These are phyloP conservation scores for Orbilia quercus DNA, from an alignment of 2,329 filamentous ascomycete species.

Conservation along the genomic window DNA sequence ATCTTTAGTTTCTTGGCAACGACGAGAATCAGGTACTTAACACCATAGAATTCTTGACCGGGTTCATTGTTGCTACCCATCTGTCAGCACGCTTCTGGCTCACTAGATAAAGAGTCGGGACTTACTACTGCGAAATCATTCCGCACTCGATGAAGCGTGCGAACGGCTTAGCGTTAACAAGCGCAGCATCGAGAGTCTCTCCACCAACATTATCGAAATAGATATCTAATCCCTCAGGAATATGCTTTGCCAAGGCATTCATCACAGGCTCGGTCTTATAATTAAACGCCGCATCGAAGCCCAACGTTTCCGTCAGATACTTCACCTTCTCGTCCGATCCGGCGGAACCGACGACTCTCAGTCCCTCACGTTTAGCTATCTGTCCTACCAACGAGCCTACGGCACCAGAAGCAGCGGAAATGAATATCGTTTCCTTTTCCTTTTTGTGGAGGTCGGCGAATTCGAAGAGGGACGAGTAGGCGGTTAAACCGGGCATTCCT, in stretches of 20 bases:
- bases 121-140: constrained; percentile 84
- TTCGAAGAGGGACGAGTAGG: constrained; percentile 77
- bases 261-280: constrained; percentile 83
- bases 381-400: constrained; percentile 87
- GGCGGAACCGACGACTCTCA: constrained; percentile 82
- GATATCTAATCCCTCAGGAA: constrained; percentile 82
- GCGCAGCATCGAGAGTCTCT: constrained; percentile 76
- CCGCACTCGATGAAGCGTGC: constrained; percentile 75
- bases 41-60: constrained; percentile 70
- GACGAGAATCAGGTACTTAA: constrained; percentile 74
- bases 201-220: constrained; percentile 86
- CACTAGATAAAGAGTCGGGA: constrained; percentile 55
- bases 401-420: constrained; percentile 81
- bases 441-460: constrained; percentile 80
- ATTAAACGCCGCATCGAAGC: constrained; percentile 82
- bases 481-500: constrained; percentile 81
- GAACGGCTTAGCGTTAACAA: constrained; percentile 72
- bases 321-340: constrained; percentile 83
- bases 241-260: constrained; percentile 76
- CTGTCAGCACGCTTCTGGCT: not conserved
- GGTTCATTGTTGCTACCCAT: constrained; percentile 60
- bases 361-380: constrained; percentile 81
- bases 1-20: constrained; percentile 77
- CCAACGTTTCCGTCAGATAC: constrained; percentile 76
- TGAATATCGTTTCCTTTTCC: constrained; percentile 76